Conservation (phyloP, 2,329 filamentous ascomycete genomes). For the Pseudogymnoascus pannorum region DNA sequence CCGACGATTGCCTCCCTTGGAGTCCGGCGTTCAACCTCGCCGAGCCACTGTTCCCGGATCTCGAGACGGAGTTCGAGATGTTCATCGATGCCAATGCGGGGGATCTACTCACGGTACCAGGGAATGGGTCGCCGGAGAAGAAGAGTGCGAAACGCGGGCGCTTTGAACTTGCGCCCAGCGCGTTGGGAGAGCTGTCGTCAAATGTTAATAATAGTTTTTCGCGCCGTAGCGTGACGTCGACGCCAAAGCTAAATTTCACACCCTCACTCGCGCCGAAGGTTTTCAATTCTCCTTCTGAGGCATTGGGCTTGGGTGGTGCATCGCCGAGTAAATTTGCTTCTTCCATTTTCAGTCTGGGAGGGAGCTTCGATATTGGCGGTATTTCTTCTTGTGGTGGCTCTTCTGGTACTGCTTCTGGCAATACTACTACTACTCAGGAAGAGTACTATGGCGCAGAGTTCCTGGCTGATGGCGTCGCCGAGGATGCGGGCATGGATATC, state of each 20-base stretch:
- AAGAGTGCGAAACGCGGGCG: constrained; percentile 51
- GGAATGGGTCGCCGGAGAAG: constrained; percentile 60
- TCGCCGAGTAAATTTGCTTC: constrained; percentile 46
- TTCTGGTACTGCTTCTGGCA: constrained; percentile 18
- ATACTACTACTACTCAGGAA: constrained; percentile 31
- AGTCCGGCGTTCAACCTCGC: constrained; percentile 62
- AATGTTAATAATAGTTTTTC: constrained; percentile 35
- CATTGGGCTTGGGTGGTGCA: constrained; percentile 38
- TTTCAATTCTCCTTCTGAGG: constrained; percentile 52
- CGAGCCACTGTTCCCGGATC: constrained; percentile 47
- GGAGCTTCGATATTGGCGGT: background rate
- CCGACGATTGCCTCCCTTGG: constrained; percentile 51
- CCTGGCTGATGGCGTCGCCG: constrained; percentile 50
- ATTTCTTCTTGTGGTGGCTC: constrained; percentile 8
- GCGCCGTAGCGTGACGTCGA: constrained; percentile 44
- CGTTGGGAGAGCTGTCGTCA: background rate
- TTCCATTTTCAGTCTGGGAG: background rate
- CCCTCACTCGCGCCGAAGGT: constrained; percentile 26
- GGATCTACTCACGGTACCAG: constrained; percentile 38
- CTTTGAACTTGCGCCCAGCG: constrained; percentile 48
- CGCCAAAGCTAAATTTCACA: constrained; percentile 44
- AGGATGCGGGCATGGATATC: constrained; percentile 59
- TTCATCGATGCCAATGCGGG: constrained; percentile 38
- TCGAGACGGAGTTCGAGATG: constrained; percentile 53
- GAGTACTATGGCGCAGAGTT: constrained; percentile 49